Base-by-base conservation (phyloP, 2,329 filamentous ascomycete species). In the Lachnellula subtilissima region DNA sequence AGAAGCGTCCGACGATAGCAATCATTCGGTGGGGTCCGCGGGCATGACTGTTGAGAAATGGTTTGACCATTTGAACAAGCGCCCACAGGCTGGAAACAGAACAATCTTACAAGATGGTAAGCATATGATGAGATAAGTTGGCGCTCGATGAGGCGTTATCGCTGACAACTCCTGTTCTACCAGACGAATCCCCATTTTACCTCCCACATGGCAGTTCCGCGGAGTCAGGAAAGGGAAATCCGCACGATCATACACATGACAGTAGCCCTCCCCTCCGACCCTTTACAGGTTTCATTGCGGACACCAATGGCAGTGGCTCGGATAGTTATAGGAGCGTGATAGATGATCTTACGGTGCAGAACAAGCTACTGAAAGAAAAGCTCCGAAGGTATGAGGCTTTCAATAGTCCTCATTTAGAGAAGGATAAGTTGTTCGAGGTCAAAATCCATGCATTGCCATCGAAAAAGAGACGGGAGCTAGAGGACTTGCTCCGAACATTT, bases 251-350 rank as follows among this genome's bases (percentile, higher is more conserved):
- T 23, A 7, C 47, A 47, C 52, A 55, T 19, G 8, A 35, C 14
- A 22, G 17, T 9, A 51, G 23, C 1, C 35, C 32, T 5, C 40
- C 25, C 19, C 36, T 22, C 32, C 32, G 48, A 17, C 12, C 17
- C n/a, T 48, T 53, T 17, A 2, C 9, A 8, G 28, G 28, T 11
- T 40, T 40, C 12, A 46, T 54, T 4, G 23, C 56, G 42, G 52
- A 22, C 12, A 58, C 56, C n/a, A 60, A 56, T 47, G 58, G 54
- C 14, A 67, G 62, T 48, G 62, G 61, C 36, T 84, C 82, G 28
- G 88, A 89, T 55, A 89, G 92, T 54, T 92, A 85, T 58, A 80
- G 90, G 48, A 87, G 87, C 62, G 89, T 96, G 15, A 95, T 96
- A 48, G 90, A 96, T 65, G 91, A 96, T 68, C 72, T 96, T 56